phyloP scores from a whole-genome alignment of 176 grass and related monocot genomes.

The Carex littledalei region DNA sequence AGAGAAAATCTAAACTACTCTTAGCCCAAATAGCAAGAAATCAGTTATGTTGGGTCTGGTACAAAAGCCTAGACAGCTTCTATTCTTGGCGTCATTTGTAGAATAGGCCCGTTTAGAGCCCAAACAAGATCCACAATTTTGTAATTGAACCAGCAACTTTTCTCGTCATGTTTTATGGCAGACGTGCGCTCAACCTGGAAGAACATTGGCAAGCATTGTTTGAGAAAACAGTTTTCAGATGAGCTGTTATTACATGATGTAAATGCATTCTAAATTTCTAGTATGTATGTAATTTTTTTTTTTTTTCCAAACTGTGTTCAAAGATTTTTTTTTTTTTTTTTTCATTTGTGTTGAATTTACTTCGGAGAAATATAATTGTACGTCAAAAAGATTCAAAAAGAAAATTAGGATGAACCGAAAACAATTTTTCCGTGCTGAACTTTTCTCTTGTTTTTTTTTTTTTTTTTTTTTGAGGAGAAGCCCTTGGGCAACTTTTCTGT shows the following conservation, averaged over 20 bases:
- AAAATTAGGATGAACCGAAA: not conserved
- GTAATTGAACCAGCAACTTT: not conserved
- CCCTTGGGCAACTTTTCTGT: too few species aligned
- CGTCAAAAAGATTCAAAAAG: not conserved
- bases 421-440: too few species aligned
- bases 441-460: too few species aligned
- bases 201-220: not conserved
- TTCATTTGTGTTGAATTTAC: not conserved
- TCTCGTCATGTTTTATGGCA: not conserved
- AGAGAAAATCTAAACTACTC: too few species aligned
- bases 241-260: too few species aligned
- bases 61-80: not conserved
- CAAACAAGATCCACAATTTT: not conserved
- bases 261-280: too few species aligned
- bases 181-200: not conserved
- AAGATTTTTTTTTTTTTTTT: not conserved
- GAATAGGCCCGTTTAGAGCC: not conserved
- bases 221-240: too few species aligned
- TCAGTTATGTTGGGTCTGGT: not conserved
- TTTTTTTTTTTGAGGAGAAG: too few species aligned
- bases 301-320: not conserved
- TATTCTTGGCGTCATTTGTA: not conserved
- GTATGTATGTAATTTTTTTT: not conserved
- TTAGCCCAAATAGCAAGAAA: too few species aligned
- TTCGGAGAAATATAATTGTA: not conserved